Evolutionary conservation across 306 rosid species (phyloP), one percentile per base, ranked within the genome.

Genomic region (Cyamopsis tetragonoloba): DNA sequence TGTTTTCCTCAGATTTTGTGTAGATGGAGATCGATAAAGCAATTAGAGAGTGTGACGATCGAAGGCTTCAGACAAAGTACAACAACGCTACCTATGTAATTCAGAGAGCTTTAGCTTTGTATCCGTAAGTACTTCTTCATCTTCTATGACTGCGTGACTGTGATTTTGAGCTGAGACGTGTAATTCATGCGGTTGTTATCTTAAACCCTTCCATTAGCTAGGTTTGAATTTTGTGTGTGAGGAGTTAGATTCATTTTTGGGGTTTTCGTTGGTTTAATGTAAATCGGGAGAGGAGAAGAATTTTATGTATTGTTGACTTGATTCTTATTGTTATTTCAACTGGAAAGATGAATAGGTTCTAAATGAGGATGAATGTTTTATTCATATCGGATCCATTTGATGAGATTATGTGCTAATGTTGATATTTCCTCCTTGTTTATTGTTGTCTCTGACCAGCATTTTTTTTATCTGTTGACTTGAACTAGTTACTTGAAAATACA

Each of bases 11-110:
- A 54, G 62, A 3, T 60, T 55, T 67, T 74, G 64, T 69, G 59
- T 48, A 66, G 41, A 92, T 92, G 98, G 98, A 92, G 86, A 92
- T 92, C 88, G 95, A 89, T 48, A 79, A 78, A 67, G 96, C 98
- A 74, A 87, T 89, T 50, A 83, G 81, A 59, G 90, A 72, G 78
- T 83, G 96, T 75, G 82, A 84, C 22, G 95, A 92, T 84, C 83
- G 85, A 77, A 85, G 98, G 78, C 95, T 92, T 61, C 92, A 85
- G 83, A 87, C 96, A 47, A 92, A 92, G 90, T 92, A 89, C 75
- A 75, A 80, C 26, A 87, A 89, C 64, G 95, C 98, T 37, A 89
- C 91, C 79, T 82, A 82, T 82, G 91, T 89, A 62, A 86, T 92
- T 75, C 86, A 77, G 87, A 87, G 98, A 82, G 91, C 98, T 81